phyloP scores from a whole-genome alignment of 1,284 basidiomycete species.

The Mixia osmundae region DNA sequence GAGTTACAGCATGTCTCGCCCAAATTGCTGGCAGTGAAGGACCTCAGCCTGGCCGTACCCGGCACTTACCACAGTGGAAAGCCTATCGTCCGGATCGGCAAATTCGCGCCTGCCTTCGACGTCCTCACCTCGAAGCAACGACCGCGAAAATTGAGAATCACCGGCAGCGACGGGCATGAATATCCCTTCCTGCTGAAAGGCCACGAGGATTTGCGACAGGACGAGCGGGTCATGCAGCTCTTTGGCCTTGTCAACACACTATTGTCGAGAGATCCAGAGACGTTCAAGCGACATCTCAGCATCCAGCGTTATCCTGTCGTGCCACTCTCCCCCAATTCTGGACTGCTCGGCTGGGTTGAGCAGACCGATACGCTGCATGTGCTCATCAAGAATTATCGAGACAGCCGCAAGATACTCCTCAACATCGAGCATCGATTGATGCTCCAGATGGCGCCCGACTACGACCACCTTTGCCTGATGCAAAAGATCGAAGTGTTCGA shows the following conservation, averaged over 20 bases:
- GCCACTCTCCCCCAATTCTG: slow-evolving; percentile 86
- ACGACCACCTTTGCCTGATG: slow-evolving; percentile 76
- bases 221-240: slow-evolving; percentile 97
- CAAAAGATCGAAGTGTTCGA: slow-evolving; percentile 99
- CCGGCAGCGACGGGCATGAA: slow-evolving; percentile 77
- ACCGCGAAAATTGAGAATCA: slow-evolving; percentile 66
- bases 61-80: slow-evolving; percentile 90
- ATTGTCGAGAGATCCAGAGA: slow-evolving; percentile 73
- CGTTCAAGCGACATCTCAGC: slow-evolving; percentile 86
- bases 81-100: slow-evolving; percentile 56
- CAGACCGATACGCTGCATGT: slow-evolving; percentile 97
- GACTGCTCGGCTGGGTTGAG: slow-evolving; percentile 83
- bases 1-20: slow-evolving; percentile 97
- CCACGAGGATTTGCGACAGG: slow-evolving; percentile 97
- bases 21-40: slow-evolving; percentile 61
- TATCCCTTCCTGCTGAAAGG: slow-evolving; percentile 87
- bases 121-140: slow-evolving; percentile 98
- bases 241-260: slow-evolving; percentile 94
- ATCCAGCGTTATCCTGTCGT: slow-evolving; percentile 87
- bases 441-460: slow-evolving; percentile 87
- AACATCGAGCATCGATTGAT: slow-evolving; percentile 98
- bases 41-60: slow-evolving; percentile 83
- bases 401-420: slow-evolving; percentile 80
- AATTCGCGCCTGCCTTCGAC: slow-evolving; percentile 62
- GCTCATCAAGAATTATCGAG: slow-evolving; percentile 82